A percentile compares a stretch with the other conserved stretches of the same genome.
Conservation (phyloP, 2,329 filamentous ascomycete species). For the Cladosporium phlei region DNA sequence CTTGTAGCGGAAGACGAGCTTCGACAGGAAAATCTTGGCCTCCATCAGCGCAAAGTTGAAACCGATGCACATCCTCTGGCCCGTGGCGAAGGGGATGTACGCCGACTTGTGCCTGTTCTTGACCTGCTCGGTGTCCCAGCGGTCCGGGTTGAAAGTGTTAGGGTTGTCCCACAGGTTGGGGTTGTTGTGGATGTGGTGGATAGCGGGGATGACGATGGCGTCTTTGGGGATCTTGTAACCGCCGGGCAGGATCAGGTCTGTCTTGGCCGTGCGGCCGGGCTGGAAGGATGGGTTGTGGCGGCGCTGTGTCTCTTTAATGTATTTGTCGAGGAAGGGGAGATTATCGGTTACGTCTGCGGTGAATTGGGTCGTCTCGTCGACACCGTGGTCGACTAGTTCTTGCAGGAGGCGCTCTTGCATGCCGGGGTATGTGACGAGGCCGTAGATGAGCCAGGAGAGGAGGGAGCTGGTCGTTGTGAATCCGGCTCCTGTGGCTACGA, state of each 20-base stretch:
- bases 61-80: constrained; percentile 56
- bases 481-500: constrained; percentile 54
- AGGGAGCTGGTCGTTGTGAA: constrained; percentile 58
- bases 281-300: constrained; percentile 59
- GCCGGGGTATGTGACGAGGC: constrained; percentile 49
- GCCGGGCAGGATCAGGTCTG: constrained; percentile 55
- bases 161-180: constrained; percentile 55
- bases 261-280: constrained; percentile 53
- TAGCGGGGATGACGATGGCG: constrained; percentile 49
- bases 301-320: constrained; percentile 55
- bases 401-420: constrained; percentile 56
- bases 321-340: constrained; percentile 52
- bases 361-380: constrained; percentile 32
- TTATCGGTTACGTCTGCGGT: constrained; percentile 36
- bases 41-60: constrained; percentile 62
- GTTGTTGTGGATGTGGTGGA: constrained; percentile 48
- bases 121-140: constrained; percentile 54
- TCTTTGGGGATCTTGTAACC: constrained; percentile 54
- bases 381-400: constrained; percentile 46
- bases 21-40: constrained; percentile 55
- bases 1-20: constrained; percentile 56
- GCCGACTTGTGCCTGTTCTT: constrained; percentile 48
- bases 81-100: constrained; percentile 57
- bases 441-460: constrained; percentile 55
- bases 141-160: constrained; percentile 53